phyloP scores from a whole-genome alignment of 805 yeast genomes.

The Millerago galiae region DNA sequence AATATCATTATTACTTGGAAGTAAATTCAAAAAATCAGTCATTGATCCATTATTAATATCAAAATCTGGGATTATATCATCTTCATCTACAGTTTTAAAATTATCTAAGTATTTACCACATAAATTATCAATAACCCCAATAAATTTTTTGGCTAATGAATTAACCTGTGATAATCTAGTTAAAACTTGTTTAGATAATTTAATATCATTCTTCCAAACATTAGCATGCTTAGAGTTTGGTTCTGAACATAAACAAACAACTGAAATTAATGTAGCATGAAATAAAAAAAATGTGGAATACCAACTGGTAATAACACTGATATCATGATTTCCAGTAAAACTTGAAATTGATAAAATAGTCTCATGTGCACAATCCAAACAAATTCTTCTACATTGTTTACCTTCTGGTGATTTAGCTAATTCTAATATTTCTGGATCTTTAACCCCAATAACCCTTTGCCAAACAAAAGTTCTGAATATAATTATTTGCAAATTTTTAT shows the following conservation, averaged over 20 bases:
- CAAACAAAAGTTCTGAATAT: slow-evolving; percentile 51
- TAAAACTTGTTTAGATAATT: slow-evolving; percentile 34
- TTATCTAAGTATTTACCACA: slow-evolving; percentile 25
- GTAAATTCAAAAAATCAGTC: slow-evolving; percentile 17
- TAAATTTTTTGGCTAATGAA: slow-evolving; percentile 39
- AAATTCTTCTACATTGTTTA: slow-evolving; percentile 42
- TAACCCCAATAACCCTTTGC: slow-evolving; percentile 40
- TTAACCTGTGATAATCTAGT: slow-evolving; percentile 34
- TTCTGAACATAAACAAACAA: slow-evolving; percentile 47
- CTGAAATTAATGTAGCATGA: slow-evolving; percentile 56
- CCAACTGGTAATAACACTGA: slow-evolving; percentile 52
- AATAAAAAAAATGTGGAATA: slow-evolving; percentile 56
- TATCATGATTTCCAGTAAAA: slow-evolving; percentile 28
- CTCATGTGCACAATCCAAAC: slow-evolving; percentile 44
- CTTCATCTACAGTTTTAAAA: slow-evolving; percentile 6
- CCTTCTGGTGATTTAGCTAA: slow-evolving; percentile 36
- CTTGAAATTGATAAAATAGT: slow-evolving; percentile 44
- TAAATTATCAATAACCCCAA: slow-evolving; percentile 39
- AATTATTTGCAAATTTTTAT: slow-evolving; percentile 47
- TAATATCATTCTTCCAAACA: slow-evolving; percentile 39
- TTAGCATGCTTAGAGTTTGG: slow-evolving; percentile 38
- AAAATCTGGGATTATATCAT: slow-evolving; percentile 16
- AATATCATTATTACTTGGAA: slow-evolving; percentile 9
- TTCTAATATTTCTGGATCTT: slow-evolving; percentile 27
- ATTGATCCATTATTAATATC: slow-evolving; percentile 20